These are phyloP conservation scores for Furcasterigmium sp. DNA, from an alignment of 2,329 filamentous ascomycete genomes.

Conservation along the genomic window DNA sequence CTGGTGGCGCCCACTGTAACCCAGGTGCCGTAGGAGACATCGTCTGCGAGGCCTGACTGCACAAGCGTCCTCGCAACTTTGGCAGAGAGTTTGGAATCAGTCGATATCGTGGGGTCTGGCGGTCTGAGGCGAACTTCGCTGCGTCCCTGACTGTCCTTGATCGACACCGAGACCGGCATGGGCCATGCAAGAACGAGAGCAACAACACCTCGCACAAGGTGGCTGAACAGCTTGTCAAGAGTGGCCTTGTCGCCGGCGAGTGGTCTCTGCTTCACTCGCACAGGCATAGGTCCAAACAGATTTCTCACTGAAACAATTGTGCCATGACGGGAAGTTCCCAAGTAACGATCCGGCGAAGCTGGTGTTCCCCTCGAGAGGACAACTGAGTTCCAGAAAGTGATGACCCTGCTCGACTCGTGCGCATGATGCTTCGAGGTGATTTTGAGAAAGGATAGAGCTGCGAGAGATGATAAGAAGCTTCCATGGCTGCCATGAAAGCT, in stretches of 20 bases:
- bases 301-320: conserved; percentile 73
- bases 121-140: conserved; percentile 31
- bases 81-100: conserved; percentile 23
- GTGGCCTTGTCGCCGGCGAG: conserved; percentile 42
- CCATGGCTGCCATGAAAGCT: conserved; percentile 63
- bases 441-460: conserved; percentile 68
- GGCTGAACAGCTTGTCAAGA: conserved; percentile 60
- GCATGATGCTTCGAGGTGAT: conserved; percentile 66
- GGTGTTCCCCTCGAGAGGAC: conserved; percentile 60
- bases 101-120: conserved; percentile 1
- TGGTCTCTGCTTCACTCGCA: conserved; percentile 77
- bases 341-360: conserved; percentile 50
- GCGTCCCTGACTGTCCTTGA: conserved; percentile 44
- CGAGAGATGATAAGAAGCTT: conserved; percentile 71
- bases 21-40: conserved; percentile 54
- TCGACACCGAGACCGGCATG: conserved; percentile 45
- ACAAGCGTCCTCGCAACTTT: conserved; percentile 45
- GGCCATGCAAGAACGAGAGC: conserved; percentile 69
- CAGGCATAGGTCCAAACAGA: conserved; percentile 86
- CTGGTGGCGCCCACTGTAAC: conserved; percentile 64
- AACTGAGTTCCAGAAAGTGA: conserved; percentile 67
- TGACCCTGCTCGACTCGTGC: conserved; percentile 55
- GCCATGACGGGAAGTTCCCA: conserved; percentile 57
- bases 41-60: conserved; percentile 60
- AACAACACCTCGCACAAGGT: conserved; percentile 52